Evolutionary conservation across 2,329 filamentous ascomycete species (phyloP), one percentile per base, ranked within the genome.

Genomic region (Raffaelea arxii): DNA sequence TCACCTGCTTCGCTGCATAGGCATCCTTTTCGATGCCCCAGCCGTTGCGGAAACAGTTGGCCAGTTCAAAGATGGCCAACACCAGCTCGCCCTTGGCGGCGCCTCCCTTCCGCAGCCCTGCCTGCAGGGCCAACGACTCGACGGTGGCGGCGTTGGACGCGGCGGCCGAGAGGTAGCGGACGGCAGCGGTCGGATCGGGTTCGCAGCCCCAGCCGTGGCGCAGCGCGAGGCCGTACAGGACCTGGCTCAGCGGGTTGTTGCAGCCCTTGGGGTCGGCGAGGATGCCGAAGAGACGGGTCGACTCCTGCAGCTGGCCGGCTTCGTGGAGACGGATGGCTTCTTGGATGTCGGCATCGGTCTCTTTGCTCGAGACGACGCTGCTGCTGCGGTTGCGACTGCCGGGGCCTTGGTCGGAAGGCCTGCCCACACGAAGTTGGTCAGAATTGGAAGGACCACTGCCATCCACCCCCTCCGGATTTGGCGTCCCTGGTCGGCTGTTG

Each of bases 251-350:
- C 36, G 92, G 86, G 65, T 97, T 95, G 62, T 96, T 95, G 43
- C 83, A 79, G 22, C 87, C 89, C 46, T 80, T 73, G 0, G 86
- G 86, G 61, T 95, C 83, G 45, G 92, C 92, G 55, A 98, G 71
- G 50, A 74, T 72, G 24, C 80, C 85, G 66, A 98, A 98, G 65
- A 97, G 78, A 44, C 71, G 70, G n/a, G 92, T 96, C 45, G 89
- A 92, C 58, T 73, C 68, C 57, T 80, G 78, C 47, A 95, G 74
- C 50, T 92, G 76, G 48, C 91, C 91, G 41, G 72, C 74, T 65
- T 98, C 92, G 62, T 98, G 92, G 53, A 97, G 72, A 51, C 84
- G 77, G 61, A 98, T 98, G n/a, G 92, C 92, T 66, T 94, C 83
- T 65, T 96, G 91, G 49, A 98, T 95, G 63, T 86, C 82, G 49